These are phyloP conservation scores for Geranomyces variabilis DNA, from an alignment of 192 early-diverging fungal genomes.

Conservation along the genomic window DNA sequence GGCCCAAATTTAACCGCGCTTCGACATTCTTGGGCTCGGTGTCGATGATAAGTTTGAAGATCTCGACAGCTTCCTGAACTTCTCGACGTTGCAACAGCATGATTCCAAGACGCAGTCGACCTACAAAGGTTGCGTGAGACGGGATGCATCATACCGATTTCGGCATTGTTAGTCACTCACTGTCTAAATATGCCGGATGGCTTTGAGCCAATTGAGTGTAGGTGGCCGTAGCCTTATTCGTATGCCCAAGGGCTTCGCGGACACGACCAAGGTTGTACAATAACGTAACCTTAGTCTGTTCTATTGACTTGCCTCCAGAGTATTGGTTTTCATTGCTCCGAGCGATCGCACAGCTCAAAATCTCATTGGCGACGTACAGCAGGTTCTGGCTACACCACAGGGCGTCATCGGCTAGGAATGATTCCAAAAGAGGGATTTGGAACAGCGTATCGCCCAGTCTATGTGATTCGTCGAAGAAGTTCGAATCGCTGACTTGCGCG, in stretches of 20 bases:
- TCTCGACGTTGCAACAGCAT: conserved; percentile 61
- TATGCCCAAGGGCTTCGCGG: conserved; percentile 38
- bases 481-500: conserved; percentile 13
- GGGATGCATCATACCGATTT: neutral
- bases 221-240: conserved; percentile 62
- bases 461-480: conserved; percentile 47
- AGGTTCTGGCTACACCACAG: conserved; percentile 6
- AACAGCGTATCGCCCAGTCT: conserved; percentile 16
- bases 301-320: neutral
- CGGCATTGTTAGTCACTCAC: conserved; percentile 15
- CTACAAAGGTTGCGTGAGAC: conserved; percentile 32
- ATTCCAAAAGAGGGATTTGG: neutral
- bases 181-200: conserved; percentile 77
- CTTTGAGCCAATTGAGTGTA: conserved; percentile 65
- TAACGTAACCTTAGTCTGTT: conserved; percentile 50
- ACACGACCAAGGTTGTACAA: conserved; percentile 71
- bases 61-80: conserved; percentile 60
- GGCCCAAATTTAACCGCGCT: conserved; percentile 76
- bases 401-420: neutral
- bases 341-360: neutral
- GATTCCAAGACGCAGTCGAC: conserved; percentile 75
- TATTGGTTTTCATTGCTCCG: neutral
- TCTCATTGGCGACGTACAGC: neutral
- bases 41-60: conserved; percentile 65
- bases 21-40: conserved; percentile 62